phyloP scores from a whole-genome alignment of 192 early-diverging fungal genomes.

The Backusella australiensis region DNA sequence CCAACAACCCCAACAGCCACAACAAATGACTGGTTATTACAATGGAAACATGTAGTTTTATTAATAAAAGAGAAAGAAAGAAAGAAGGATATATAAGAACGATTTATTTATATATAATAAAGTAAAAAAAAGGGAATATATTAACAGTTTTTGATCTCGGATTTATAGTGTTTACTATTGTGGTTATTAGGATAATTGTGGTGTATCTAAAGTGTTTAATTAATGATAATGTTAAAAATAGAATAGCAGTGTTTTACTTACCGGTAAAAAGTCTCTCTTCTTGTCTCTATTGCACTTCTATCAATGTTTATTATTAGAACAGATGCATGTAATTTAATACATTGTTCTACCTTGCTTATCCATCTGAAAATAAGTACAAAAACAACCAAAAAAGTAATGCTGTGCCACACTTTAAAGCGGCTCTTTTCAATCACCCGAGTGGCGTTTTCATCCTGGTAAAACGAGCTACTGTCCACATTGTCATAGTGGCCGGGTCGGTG shows the following conservation, averaged over 20 bases:
- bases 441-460: background rate
- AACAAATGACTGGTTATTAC: background rate
- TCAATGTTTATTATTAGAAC: background rate
- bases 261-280: background rate
- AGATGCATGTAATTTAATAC: background rate
- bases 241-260: background rate
- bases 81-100: background rate
- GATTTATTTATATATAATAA: background rate
- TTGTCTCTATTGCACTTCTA: background rate
- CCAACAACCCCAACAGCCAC: background rate
- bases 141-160: background rate
- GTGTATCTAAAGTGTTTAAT: no score
- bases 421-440: background rate
- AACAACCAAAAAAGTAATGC: background rate
- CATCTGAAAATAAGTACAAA: conserved; percentile 6
- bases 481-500: background rate
- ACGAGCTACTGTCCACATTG: background rate
- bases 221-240: background rate
- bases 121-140: background rate
- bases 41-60: conserved; percentile 13
- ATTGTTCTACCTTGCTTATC: background rate
- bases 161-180: background rate
- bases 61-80: background rate
- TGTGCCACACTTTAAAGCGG: conserved; percentile 8
- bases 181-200: no score